phyloP scores from a whole-genome alignment of 768 basidiomycete species.

The Podaxis sp. region DNA sequence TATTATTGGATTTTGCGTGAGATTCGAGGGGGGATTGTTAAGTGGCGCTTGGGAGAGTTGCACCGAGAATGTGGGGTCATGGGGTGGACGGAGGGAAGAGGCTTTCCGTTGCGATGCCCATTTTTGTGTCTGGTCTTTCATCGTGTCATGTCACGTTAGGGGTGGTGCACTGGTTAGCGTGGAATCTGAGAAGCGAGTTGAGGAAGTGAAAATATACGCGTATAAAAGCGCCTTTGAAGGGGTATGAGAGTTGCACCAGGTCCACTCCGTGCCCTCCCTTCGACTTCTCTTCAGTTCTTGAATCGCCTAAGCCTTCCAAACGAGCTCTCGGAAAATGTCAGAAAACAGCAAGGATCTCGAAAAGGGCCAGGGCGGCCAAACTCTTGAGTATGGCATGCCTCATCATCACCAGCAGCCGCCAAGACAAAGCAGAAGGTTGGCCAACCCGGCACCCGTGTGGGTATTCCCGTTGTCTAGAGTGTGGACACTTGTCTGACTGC shows the following conservation, averaged over 20 bases:
- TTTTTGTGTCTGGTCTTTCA: not conserved
- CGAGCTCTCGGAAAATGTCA: constrained; percentile 1
- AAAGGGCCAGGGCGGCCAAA: constrained; percentile 25
- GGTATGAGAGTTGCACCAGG: not conserved
- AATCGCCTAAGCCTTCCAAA: constrained; percentile 1
- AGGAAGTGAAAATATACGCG: not conserved
- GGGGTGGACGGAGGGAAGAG: not conserved
- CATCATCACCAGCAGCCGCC: constrained; percentile 10
- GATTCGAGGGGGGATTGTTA: not conserved
- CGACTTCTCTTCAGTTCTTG: not conserved
- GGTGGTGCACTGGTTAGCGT: not conserved
- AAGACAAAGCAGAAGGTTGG: constrained; percentile 38
- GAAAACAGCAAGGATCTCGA: constrained; percentile 37
- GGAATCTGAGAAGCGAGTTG: not conserved
- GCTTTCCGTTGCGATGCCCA: not conserved
- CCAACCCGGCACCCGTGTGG: constrained; percentile 63
- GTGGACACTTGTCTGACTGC: not conserved
- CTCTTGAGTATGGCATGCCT: constrained; percentile 19
- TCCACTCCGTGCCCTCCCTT: not conserved
- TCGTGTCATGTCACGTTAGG: not conserved
- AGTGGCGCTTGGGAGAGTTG: not conserved
- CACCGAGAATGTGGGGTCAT: not conserved
- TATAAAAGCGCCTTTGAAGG: not conserved
- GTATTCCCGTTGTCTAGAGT: constrained; percentile 12
- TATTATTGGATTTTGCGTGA: not conserved